These are phyloP conservation scores for Saccharomycopsis fodiens DNA, from an alignment of 805 yeast genomes.

Conservation along the genomic window DNA sequence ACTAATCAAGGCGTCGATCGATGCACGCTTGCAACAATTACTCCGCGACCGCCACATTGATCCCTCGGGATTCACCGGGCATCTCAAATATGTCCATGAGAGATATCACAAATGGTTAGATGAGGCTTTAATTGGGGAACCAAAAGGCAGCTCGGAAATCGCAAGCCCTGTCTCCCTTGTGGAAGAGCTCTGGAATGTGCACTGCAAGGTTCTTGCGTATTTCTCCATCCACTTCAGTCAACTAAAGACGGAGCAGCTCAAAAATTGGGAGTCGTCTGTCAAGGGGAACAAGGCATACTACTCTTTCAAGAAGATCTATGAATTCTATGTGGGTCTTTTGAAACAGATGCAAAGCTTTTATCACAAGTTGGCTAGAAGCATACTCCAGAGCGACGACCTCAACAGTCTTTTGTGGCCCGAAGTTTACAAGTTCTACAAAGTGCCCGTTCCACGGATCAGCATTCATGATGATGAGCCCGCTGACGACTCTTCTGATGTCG, in stretches of 20 bases:
- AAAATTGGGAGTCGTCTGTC: not conserved
- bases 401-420: conserved; percentile 1
- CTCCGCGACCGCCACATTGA: conserved; percentile 12
- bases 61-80: conserved; percentile 8
- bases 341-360: conserved; percentile 10
- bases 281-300: conserved; percentile 1
- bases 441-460: not conserved
- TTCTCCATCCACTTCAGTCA: conserved; percentile 16
- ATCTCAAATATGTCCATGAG: conserved; percentile 7
- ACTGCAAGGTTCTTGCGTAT: conserved; percentile 8
- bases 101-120: conserved; percentile 1
- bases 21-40: conserved; percentile 3
- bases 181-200: conserved; percentile 15
- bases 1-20: conserved; percentile 4
- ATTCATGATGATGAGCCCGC: not conserved
- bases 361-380: not conserved
- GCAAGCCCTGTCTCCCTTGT: not conserved
- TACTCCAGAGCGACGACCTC: conserved; percentile 4
- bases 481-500: not conserved
- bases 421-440: conserved; percentile 1
- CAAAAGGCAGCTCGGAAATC: not conserved
- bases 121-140: not conserved
- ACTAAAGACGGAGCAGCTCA: conserved; percentile 11
- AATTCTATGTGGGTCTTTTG: conserved; percentile 2
- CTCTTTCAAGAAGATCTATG: conserved; percentile 8